Percentiles rank a stretch among this genome's conserved stretches.
Conservation (phyloP, 2,329 filamentous ascomycete genomes). For the Orbilia brochopaga region DNA sequence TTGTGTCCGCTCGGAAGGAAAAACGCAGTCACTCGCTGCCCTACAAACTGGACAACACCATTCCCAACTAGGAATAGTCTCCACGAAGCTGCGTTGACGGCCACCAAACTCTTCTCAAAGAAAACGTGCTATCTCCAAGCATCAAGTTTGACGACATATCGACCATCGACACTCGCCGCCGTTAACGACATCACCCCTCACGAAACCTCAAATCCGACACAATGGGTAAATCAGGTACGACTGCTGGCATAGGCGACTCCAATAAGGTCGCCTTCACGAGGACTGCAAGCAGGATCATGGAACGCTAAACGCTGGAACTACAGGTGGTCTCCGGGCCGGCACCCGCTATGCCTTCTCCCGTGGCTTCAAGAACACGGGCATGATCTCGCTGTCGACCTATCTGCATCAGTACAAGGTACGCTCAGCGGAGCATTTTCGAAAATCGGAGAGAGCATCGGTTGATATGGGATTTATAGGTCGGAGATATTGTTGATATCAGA, state of each 20-base stretch:
- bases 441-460: slow-evolving; percentile 54
- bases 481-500: slow-evolving; percentile 98
- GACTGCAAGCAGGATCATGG: slow-evolving; percentile 32
- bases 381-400: slow-evolving; percentile 93
- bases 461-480: slow-evolving; percentile 66
- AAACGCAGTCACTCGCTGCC: slow-evolving; percentile 51
- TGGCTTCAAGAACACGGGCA: slow-evolving; percentile 92
- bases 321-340: slow-evolving; percentile 83
- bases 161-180: slow-evolving; percentile 55
- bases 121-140: slow-evolving; percentile 55
- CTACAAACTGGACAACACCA: slow-evolving; percentile 10
- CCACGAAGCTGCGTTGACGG: slow-evolving; percentile 29
- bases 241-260: slow-evolving; percentile 7
- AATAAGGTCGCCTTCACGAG: slow-evolving; percentile 7
- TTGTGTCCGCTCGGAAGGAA: slow-evolving; percentile 3
- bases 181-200: slow-evolving; percentile 38
- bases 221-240: slow-evolving; percentile 63
- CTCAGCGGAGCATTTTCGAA: slow-evolving; percentile 34
- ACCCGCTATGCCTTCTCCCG: slow-evolving; percentile 94
- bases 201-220: slow-evolving; percentile 55
- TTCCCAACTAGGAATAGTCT: slow-evolving; percentile 21
- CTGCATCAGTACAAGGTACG: slow-evolving; percentile 74
- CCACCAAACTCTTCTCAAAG: slow-evolving; percentile 37
- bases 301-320: slow-evolving; percentile 61
- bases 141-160: slow-evolving; percentile 60